phyloP scores from a whole-genome alignment of 176 grass and related monocot species.

The Cenchrus americanus region DNA sequence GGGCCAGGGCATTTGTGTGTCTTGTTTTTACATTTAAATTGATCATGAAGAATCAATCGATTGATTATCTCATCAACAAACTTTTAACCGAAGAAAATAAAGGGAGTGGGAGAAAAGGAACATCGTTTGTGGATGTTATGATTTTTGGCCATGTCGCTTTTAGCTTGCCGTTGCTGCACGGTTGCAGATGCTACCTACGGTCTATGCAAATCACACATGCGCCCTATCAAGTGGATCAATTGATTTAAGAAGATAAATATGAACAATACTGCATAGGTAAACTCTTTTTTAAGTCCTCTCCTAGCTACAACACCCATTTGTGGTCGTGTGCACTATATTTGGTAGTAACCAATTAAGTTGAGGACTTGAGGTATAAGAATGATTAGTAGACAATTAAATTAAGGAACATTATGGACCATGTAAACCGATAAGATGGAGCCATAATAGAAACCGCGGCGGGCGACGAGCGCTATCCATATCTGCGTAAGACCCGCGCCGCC shows the following conservation, averaged over 20 bases:
- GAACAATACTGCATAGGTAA: not conserved
- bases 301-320: not conserved
- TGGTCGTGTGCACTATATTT: not conserved
- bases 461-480: no score
- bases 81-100: not conserved
- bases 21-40: not conserved
- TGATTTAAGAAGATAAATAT: not conserved
- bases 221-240: not conserved
- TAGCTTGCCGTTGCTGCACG: not conserved
- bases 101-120: not conserved
- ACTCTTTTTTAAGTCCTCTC: not conserved
- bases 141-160: not conserved
- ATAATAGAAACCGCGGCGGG: no score
- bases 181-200: constrained; percentile 19
- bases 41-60: constrained; percentile 16
- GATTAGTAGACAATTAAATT: no score
- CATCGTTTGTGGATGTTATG: not conserved
- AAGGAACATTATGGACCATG: no score
- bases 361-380: no score
- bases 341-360: not conserved
- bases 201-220: constrained; percentile 36
- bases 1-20: not conserved
- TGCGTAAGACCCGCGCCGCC: no score
- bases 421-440: no score
- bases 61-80: not conserved